Evolutionary conservation across 2,329 filamentous ascomycete species (phyloP), one percentile per base, ranked within the genome.

Genomic region (Dichotomopilus funicola): DNA sequence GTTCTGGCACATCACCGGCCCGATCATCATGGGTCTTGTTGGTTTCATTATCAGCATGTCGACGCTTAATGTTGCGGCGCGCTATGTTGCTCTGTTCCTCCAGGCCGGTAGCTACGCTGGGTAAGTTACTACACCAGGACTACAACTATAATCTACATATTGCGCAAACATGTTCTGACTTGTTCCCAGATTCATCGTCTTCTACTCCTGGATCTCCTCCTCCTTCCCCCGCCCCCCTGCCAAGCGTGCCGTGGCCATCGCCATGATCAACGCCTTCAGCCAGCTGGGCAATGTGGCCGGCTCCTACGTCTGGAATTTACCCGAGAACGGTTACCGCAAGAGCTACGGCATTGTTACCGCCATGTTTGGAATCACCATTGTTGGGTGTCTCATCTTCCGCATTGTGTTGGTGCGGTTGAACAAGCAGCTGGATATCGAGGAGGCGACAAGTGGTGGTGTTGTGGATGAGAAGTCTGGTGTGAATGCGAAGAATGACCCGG

Each of bases 311-410:
- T 86, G 82, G 82, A 71, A 75, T 51, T 72, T 86, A 49, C 70
- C 73, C 31, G 80, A 76, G 0, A 77, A 85, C 59, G 83, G 83
- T 0, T 86, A 76, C 72, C 76, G 82, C 60, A 78, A 81, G 71
- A 84, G 80, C 58, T 86, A 86, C 62, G 82, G 80, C 4, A 82
- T 86, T 55, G 83, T 86, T 5, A 76, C 78, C 11, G 73, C 80
- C 64, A 86, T 86, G 82, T 86, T 85, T 63, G 80, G 79, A 3
- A 62, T 82, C 42, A 80, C 82, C 0, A 77, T 83, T 36, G 38
- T 73, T 0, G 80, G 80, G 5, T 83, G 77, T 67, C 73, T 69
- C 51, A 55, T 68, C 36, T 77, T 82, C 71, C 72, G 74, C 19
- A 55, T 71, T 60, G 74, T 80, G 54, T 71, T 82, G 4, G 54